Percentiles rank a stretch among this genome's conserved stretches.
These are phyloP conservation scores for Tremella fuciformis DNA, from an alignment of 768 basidiomycete species.

Conservation along the genomic window DNA sequence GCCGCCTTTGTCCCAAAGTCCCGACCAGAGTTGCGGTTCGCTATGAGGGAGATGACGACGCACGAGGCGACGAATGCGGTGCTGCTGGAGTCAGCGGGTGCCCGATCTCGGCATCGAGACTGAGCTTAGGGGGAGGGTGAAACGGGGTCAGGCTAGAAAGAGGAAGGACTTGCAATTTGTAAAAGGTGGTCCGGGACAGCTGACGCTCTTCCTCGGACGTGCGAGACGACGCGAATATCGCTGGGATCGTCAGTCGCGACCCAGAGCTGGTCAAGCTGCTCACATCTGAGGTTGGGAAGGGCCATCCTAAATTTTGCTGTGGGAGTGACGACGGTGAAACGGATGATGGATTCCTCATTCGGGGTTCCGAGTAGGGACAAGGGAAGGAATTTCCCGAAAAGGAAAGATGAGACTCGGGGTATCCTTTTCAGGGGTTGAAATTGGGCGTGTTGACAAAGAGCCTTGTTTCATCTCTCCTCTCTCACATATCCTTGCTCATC, in stretches of 20 bases:
- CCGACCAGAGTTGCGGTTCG: slow-evolving; percentile 33
- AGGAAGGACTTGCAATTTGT: slow-evolving; percentile 47
- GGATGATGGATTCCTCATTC: too few relatives aligned
- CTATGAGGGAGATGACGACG: slow-evolving; percentile 49
- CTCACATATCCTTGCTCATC: too few relatives aligned
- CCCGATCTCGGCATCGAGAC: too few relatives aligned
- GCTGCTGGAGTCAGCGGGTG: slow-evolving; percentile 15
- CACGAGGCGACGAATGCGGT: slow-evolving; percentile 51
- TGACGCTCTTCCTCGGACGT: slow-evolving; percentile 51
- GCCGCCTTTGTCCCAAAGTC: slow-evolving; percentile 40
- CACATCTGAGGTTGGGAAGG: slow-evolving; percentile 45
- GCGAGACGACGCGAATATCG: slow-evolving; percentile 50
- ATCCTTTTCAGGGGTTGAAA: too few relatives aligned
- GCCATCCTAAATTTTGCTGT: slow-evolving; percentile 24
- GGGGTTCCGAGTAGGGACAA: too few relatives aligned
- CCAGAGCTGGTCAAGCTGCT: slow-evolving; percentile 4
- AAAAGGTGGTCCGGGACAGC: slow-evolving; percentile 49
- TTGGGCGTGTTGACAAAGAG: too few relatives aligned
- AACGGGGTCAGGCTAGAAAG: not conserved
- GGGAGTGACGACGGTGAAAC: too few relatives aligned
- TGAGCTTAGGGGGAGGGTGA: slow-evolving; percentile 4
- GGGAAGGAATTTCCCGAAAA: too few relatives aligned
- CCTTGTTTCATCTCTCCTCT: too few relatives aligned
- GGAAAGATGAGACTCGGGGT: too few relatives aligned
- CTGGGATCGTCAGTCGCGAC: slow-evolving; percentile 15